Evolutionary conservation across 1,284 basidiomycete genomes (phyloP), one percentile per base, ranked within the genome.

Genomic region (Malassezia caprae): DNA sequence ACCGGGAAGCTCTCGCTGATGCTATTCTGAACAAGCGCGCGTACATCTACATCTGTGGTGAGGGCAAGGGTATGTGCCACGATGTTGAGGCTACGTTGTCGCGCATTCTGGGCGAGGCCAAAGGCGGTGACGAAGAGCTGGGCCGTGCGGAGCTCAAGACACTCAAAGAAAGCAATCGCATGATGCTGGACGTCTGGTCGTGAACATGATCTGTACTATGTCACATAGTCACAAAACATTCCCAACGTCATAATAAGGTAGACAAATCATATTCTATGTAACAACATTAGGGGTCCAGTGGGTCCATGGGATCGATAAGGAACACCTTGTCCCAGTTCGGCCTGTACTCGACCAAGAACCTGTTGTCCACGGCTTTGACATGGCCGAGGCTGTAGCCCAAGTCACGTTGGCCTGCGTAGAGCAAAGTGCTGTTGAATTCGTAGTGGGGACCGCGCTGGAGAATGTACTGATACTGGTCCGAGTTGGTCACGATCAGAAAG

Each of bases 51-150:
- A 69, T 64, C 39, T 96, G 93, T 69, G 93, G 94, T 73, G 93
- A 98, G 72, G 93, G 90, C 48, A 91, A 90, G 81, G 83, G 82
- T 75, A 98, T 98, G 93, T 84, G 84, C 72, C 90, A 90, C 76
- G 82, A 86, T 46, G 93, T 98, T 28, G 94, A 98, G 78, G 87
- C 88, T 66, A 81, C 83, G 30, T 79, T 98, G 42, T 83, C 83
- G 56, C 80, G 80, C 68, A 88, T 96, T 67, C 80, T 98, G n/a
- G 90, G 85, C 21, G 87, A 91, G 76, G 90, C 88, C 15, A 93
- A 90, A 79, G 88, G 88, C 47, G 89, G 88, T 28, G 83, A 80
- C 37, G 83, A 82, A 8, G 91, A 91, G 76, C 53, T 47, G 10
- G 91, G 91, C 47, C 82, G 79, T 4, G 87, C 88, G 60, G 91